Conservation (phyloP, 495 filamentous ascomycete species). For the Neurospora sp. region DNA sequence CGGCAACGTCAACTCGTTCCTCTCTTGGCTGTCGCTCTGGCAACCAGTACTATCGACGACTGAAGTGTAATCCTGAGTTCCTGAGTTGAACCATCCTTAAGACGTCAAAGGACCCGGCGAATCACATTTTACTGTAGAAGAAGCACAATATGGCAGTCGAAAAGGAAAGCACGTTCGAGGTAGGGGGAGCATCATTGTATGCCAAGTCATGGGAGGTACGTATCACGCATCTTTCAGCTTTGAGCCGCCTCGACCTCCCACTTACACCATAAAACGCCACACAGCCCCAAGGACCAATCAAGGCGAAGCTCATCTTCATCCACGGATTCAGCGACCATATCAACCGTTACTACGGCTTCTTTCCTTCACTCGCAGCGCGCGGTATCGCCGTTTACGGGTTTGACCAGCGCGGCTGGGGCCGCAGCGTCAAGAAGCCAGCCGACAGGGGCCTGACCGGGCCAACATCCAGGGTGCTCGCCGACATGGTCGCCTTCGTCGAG, state of each 20-base stretch:
- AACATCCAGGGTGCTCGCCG: slow-evolving; percentile 58
- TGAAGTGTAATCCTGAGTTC: neutral
- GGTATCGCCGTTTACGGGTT: slow-evolving; percentile 65
- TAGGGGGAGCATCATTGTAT: slow-evolving; percentile 57
- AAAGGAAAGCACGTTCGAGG: slow-evolving; percentile 39
- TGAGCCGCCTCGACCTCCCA: neutral
- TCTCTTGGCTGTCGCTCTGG: neutral
- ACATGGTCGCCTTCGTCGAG: slow-evolving; percentile 62
- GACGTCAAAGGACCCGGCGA: neutral
- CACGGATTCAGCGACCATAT: slow-evolving; percentile 88
- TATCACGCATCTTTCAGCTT: slow-evolving; percentile 5
- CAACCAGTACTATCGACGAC: neutral
- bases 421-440: slow-evolving; percentile 31
- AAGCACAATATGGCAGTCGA: slow-evolving; percentile 31
- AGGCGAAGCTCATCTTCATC: slow-evolving; percentile 64
- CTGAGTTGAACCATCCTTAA: neutral
- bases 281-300: slow-evolving; percentile 40
- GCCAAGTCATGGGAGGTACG: slow-evolving; percentile 80
- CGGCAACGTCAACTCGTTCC: neutral
- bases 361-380: slow-evolving; percentile 53
- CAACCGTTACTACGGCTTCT: slow-evolving; percentile 61
- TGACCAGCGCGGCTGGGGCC: slow-evolving; percentile 69
- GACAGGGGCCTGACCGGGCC: slow-evolving; percentile 62
- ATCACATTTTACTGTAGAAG: neutral
- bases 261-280: slow-evolving; percentile 2